phyloP scores from a whole-genome alignment of 345 rosid species.

The Acer campestre region DNA sequence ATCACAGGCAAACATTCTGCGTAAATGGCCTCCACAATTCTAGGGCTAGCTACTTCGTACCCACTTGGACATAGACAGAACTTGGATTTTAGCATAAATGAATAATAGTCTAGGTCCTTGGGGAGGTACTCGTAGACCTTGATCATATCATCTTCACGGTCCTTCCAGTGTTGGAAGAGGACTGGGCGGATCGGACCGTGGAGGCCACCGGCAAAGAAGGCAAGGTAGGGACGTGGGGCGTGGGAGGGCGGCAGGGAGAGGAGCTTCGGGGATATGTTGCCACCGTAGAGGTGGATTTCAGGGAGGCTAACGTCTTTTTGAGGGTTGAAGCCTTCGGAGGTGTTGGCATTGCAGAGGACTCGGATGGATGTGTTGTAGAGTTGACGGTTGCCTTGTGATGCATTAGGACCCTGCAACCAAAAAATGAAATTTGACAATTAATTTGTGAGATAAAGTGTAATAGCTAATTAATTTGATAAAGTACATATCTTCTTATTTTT shows the following conservation, averaged over 20 bases:
- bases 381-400: conserved; percentile 47
- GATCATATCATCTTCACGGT: conserved; percentile 53
- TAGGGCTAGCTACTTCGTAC: conserved; percentile 90
- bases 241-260: conserved; percentile 37
- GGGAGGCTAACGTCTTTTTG: conserved; percentile 76
- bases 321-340: conserved; percentile 89
- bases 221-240: conserved; percentile 53
- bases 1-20: conserved; percentile 88
- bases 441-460: too few species aligned
- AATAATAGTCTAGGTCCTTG: conserved; percentile 53
- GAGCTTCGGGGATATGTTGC: conserved; percentile 50
- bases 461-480: too few species aligned
- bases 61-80: conserved; percentile 96
- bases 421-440: neutral
- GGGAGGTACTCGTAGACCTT: conserved; percentile 73
- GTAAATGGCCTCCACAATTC: conserved; percentile 81
- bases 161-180: conserved; percentile 76
- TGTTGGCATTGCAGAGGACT: conserved; percentile 90
- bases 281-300: conserved; percentile 63
- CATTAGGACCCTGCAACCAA: conserved; percentile 66
- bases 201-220: conserved; percentile 85
- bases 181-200: conserved; percentile 74
- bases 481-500: too few species aligned
- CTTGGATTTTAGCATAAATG: conserved; percentile 72
- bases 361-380: conserved; percentile 72